Evolutionary conservation across 2,329 filamentous ascomycete species (phyloP), one percentile per base, ranked within the genome.

Genomic region (Penicillium sp.): DNA sequence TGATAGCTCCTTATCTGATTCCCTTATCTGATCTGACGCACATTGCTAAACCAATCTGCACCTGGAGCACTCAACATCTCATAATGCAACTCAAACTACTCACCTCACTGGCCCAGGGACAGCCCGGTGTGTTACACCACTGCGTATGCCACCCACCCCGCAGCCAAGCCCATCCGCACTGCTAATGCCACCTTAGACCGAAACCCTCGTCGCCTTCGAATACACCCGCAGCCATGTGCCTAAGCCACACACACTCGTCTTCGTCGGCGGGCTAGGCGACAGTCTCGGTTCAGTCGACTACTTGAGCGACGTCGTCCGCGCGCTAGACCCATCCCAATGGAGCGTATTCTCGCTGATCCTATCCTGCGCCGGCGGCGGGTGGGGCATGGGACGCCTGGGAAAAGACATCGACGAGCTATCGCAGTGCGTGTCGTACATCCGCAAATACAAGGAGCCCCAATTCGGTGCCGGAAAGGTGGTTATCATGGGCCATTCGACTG

Each of bases 401-500:
- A 74, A 76, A 53, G 84, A 86, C 62, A 81, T 80, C 2, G 69
- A 75, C 31, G 82, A 86, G 58, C 71, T 86, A 13, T 78, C 72
- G 0, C 67, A 74, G 48, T 78, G 80, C 45, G 78, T 85, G 0
- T 55, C 69, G 6, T 84, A 84, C 58, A 76, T 85, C 59, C 72
- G 70, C 8, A 49, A 64, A 0, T 69, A 72, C 43, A 75, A 76
- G 53, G 56, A 59, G 10, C 57, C 60, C 2, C 55, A 60, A 24
- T 63, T 61, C 39, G 61, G 60, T 1, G 3, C 77, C 3, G 77
- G 76, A 1, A 85, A 83, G 46, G 70, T 89, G 8, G 82, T 87
- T 14, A 69, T 89, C 4, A 85, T 89, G 82, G 86, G 86, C 2
- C 85, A 88, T 62, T 86, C 82, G 5, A 89, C 86, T 0, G 86